These are phyloP conservation scores for Fusarium bactridioides DNA, from an alignment of 2,329 filamentous ascomycete species.

Conservation along the genomic window DNA sequence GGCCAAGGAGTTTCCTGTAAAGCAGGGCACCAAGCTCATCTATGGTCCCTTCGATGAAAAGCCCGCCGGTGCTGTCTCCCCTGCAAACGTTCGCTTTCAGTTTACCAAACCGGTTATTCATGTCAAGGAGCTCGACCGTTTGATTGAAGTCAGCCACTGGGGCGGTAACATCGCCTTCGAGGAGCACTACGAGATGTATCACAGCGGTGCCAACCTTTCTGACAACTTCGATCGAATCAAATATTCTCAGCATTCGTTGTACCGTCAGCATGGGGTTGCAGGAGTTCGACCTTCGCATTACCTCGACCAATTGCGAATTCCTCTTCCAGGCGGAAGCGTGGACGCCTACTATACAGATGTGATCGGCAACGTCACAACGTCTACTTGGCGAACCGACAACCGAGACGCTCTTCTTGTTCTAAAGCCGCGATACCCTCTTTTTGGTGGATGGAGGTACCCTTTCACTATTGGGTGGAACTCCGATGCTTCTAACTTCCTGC, in stretches of 20 bases:
- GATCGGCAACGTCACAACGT: slow-evolving; percentile 97
- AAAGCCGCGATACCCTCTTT: slow-evolving; percentile 94
- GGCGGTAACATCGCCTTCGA: slow-evolving; percentile 95
- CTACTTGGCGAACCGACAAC: slow-evolving; percentile 79
- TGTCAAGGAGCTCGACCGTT: slow-evolving; percentile 80
- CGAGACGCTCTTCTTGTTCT: slow-evolving; percentile 86
- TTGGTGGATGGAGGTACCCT: slow-evolving; percentile 97
- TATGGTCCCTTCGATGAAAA: slow-evolving; percentile 90
- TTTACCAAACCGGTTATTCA: slow-evolving; percentile 92
- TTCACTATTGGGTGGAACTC: slow-evolving; percentile 98
- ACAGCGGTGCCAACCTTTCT: slow-evolving; percentile 82
- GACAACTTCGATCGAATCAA: slow-evolving; percentile 78
- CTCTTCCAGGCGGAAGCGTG: slow-evolving; percentile 78
- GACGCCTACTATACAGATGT: slow-evolving; percentile 96
- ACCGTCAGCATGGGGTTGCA: slow-evolving; percentile 55
- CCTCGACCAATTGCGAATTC: slow-evolving; percentile 82
- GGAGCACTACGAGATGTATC: slow-evolving; percentile 88
- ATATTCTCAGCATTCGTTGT: slow-evolving; percentile 77
- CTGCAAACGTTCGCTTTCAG: slow-evolving; percentile 86
- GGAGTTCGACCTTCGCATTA: slow-evolving; percentile 71
- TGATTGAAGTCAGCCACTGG: slow-evolving; percentile 97
- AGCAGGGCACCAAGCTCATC: slow-evolving; percentile 83
- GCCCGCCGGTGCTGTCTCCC: slow-evolving; percentile 76
- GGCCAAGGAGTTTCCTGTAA: slow-evolving; percentile 74
- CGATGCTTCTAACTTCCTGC: slow-evolving; percentile 78